phyloP scores from a whole-genome alignment of 805 yeast species.

The Myxozyma lipomycoides region DNA sequence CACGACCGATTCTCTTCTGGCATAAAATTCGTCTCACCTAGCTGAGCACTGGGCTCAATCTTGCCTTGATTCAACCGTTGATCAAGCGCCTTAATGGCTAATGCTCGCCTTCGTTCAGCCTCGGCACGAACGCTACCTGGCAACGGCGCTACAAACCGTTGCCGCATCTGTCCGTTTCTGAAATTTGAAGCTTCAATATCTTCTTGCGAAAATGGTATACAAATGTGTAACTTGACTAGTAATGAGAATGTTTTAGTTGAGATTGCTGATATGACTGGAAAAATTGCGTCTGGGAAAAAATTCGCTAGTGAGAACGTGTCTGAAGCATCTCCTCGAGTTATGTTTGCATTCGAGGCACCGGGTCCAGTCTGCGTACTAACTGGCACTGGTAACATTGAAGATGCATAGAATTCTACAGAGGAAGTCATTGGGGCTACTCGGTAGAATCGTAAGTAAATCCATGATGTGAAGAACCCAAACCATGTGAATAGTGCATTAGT shows the following conservation, averaged over 20 bases:
- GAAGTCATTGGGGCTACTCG: slow-evolving; percentile 7
- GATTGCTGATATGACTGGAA: slow-evolving; percentile 37
- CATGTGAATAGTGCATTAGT: slow-evolving; percentile 34
- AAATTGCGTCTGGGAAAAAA: slow-evolving; percentile 66
- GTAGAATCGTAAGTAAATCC: slow-evolving; percentile 74
- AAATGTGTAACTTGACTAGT: slow-evolving; percentile 18
- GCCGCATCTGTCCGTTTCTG: slow-evolving; percentile 23
- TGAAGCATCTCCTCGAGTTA: slow-evolving; percentile 75
- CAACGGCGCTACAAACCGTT: slow-evolving; percentile 25
- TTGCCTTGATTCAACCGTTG: slow-evolving; percentile 28
- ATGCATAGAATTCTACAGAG: slow-evolving; percentile 9
- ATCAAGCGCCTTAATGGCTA: slow-evolving; percentile 38
- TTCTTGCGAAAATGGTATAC: slow-evolving; percentile 24
- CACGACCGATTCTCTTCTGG: slow-evolving; percentile 40
- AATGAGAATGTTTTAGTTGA: slow-evolving; percentile 3
- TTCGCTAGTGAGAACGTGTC: slow-evolving; percentile 80
- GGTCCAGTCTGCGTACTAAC: slow-evolving; percentile 1
- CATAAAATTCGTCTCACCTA: slow-evolving; percentile 23
- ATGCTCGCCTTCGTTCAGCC: slow-evolving; percentile 37
- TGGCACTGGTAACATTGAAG: slow-evolving; percentile 19
- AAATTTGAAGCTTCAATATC: slow-evolving; percentile 25
- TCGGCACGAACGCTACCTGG: slow-evolving; percentile 35
- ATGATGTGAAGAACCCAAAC: slow-evolving; percentile 58
- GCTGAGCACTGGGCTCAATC: slow-evolving; percentile 13
- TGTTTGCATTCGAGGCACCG: neutral